Evolutionary conservation across 164 flowering plant genomes (phyloP).

Genomic region (Hamamelis virginiana): DNA sequence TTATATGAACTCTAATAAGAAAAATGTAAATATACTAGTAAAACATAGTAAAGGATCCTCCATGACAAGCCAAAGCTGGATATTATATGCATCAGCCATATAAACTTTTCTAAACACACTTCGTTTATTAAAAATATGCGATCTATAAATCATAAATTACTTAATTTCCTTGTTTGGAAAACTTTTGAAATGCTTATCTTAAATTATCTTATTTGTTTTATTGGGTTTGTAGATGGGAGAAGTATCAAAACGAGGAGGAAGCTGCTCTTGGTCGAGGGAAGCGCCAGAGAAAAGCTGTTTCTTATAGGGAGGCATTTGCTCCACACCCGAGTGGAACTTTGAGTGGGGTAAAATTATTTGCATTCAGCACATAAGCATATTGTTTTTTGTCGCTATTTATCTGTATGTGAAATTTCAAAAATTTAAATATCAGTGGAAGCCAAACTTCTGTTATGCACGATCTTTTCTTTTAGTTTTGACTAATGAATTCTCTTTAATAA

Average conservation of each 20-base stretch:
- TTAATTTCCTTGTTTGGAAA: no score
- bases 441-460: not conserved
- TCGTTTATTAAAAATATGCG: no score
- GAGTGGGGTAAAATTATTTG: slow-evolving; percentile 58
- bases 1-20: no score
- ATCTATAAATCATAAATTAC: no score
- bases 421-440: not conserved
- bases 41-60: no score
- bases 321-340: slow-evolving; percentile 57
- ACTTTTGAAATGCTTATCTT: not conserved
- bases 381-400: no score
- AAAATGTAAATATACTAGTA: no score
- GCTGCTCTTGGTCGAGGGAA: slow-evolving; percentile 99
- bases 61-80: no score
- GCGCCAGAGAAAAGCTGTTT: slow-evolving; percentile 89
- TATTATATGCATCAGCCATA: no score
- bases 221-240: slow-evolving; percentile 80
- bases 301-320: slow-evolving; percentile 87
- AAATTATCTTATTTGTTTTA: not conserved
- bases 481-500: not conserved
- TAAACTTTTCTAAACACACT: no score
- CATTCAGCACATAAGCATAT: not conserved
- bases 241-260: slow-evolving; percentile 89
- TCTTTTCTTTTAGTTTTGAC: not conserved
- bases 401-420: no score